Evolutionary conservation across 2,329 filamentous ascomycete genomes (phyloP).

Genomic region (Colletotrichum neosansevieriae): DNA sequence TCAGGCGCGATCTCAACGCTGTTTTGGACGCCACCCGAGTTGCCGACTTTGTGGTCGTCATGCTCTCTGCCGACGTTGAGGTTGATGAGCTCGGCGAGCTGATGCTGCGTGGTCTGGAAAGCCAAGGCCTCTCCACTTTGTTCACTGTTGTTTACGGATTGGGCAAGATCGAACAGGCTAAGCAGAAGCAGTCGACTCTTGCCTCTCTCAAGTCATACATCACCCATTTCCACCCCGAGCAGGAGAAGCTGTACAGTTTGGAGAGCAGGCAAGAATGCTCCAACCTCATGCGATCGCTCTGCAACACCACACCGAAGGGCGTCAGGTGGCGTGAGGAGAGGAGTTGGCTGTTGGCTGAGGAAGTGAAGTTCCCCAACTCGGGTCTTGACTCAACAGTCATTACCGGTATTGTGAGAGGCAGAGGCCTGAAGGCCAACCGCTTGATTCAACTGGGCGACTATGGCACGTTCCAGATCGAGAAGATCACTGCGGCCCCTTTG

Average conservation of each 20-base stretch:
- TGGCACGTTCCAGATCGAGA: constrained; percentile 93
- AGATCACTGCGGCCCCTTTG: constrained; percentile 83
- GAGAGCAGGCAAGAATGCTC: constrained; percentile 91
- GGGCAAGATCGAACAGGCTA: constrained; percentile 81
- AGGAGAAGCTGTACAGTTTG: constrained; percentile 90
- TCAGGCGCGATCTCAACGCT: constrained; percentile 78
- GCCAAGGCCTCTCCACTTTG: constrained; percentile 94
- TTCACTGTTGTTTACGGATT: constrained; percentile 86
- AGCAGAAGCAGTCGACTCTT: constrained; percentile 81
- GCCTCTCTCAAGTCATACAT: constrained; percentile 92
- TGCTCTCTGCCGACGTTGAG: constrained; percentile 85
- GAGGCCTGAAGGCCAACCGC: constrained; percentile 88
- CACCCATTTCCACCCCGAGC: constrained; percentile 91
- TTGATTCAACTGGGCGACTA: constrained; percentile 92
- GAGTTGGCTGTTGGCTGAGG: constrained; percentile 94
- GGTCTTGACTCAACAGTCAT: constrained; percentile 76
- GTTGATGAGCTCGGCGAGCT: constrained; percentile 88
- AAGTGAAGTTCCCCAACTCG: constrained; percentile 76
- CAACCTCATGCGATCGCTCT: constrained; percentile 90
- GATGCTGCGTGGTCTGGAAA: constrained; percentile 87
- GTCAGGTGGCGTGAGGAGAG: constrained; percentile 95
- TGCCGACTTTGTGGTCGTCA: constrained; percentile 90
- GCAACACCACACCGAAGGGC: constrained; percentile 92
- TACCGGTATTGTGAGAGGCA: constrained; percentile 88
- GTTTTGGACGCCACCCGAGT: constrained; percentile 88